Conservation (phyloP, 306 rosid species). For the Vachellia pachyceras region DNA sequence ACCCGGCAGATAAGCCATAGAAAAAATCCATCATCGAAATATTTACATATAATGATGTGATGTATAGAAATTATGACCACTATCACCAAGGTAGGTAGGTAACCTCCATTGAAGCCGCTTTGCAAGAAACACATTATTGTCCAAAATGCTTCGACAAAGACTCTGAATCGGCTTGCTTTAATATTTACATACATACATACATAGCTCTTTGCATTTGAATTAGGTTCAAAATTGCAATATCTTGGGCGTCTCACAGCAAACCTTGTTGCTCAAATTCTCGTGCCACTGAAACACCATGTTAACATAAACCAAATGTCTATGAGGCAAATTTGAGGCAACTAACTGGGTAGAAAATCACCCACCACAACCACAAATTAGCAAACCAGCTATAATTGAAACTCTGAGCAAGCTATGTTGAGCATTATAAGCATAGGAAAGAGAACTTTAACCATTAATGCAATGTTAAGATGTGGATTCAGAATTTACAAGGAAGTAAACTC, state of each 20-base stretch:
- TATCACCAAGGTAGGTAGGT: not conserved
- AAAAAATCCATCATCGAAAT: not conserved
- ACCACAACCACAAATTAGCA: not conserved
- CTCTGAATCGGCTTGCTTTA: constrained; percentile 27
- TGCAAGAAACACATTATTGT: not conserved
- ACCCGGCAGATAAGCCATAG: not conserved
- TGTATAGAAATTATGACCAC: not conserved
- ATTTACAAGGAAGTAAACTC: not conserved
- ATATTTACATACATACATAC: constrained; percentile 56
- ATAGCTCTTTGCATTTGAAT: constrained; percentile 17
- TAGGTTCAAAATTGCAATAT: constrained; percentile 40
- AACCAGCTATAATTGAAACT: not conserved
- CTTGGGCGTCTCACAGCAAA: constrained; percentile 51
- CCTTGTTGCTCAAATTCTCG: constrained; percentile 58
- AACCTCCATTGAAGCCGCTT: not conserved
- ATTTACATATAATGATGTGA: not conserved
- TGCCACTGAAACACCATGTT: constrained; percentile 56
- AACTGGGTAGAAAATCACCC: not conserved
- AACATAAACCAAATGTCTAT: not conserved
- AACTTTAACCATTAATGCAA: not conserved
- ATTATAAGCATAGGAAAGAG: not conserved
- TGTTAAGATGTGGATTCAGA: not conserved
- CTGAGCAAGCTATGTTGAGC: not conserved
- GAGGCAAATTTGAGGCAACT: not conserved
- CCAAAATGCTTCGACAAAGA: constrained; percentile 22